Conservation (phyloP, 331 rosid genomes). For the Ulmus americana region DNA sequence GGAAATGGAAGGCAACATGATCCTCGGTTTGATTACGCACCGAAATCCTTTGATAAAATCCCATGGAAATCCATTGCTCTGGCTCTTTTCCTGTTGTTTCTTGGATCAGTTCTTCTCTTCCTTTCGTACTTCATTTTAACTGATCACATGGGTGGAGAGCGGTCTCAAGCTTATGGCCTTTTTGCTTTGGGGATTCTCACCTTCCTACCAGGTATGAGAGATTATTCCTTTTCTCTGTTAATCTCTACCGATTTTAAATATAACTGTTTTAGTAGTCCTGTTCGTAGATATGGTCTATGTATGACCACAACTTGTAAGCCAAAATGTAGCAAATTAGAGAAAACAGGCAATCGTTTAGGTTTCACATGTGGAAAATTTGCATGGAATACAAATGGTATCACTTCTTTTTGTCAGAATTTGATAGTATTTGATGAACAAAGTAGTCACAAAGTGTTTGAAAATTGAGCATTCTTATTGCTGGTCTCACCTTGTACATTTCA, state of each 20-base stretch:
- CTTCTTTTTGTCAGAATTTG: too few relatives aligned
- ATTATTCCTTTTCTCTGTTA: conserved; percentile 4
- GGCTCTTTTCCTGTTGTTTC: conserved; percentile 68
- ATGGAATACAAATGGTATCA: background rate
- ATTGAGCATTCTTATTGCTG: too few relatives aligned
- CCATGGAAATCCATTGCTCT: conserved; percentile 93
- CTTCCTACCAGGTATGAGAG: conserved; percentile 81
- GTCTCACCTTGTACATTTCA: too few relatives aligned
- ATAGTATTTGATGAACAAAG: too few relatives aligned
- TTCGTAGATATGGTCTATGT: too few relatives aligned
- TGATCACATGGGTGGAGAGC: conserved; percentile 95
- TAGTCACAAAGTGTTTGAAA: too few relatives aligned
- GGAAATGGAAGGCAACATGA: conserved; percentile 36
- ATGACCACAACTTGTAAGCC: too few relatives aligned
- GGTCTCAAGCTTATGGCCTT: conserved; percentile 86
- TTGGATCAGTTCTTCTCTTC: conserved; percentile 66
- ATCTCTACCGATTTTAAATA: background rate
- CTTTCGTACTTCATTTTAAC: conserved; percentile 76
- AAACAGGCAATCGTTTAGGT: background rate
- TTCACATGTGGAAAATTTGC: background rate
- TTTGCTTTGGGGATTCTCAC: conserved; percentile 72
- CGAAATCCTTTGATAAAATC: conserved; percentile 64
- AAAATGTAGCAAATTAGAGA: too few relatives aligned
- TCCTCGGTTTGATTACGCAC: conserved; percentile 81
- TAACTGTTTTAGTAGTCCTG: background rate